A percentile compares a stretch with the other conserved stretches of the same genome.
Evolutionary conservation across 257 asterid species (phyloP).

Genomic region (Solanum neorickii): DNA sequence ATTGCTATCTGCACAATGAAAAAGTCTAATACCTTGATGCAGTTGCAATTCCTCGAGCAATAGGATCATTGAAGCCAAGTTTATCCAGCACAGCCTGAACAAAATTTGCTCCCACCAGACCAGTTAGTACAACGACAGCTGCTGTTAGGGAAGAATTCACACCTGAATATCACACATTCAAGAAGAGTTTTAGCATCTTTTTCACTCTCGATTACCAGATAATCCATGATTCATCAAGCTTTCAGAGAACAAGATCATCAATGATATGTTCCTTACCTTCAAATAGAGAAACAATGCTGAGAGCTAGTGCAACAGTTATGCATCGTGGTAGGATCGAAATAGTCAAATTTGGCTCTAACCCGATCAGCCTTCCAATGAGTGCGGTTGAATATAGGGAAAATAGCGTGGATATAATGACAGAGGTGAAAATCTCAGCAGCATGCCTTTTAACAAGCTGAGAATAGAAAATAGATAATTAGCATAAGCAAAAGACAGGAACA

Average conservation of each 20-base stretch:
- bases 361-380: slow-evolving; percentile 64
- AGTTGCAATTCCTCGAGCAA: slow-evolving; percentile 97
- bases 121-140: slow-evolving; percentile 92
- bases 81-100: slow-evolving; percentile 76
- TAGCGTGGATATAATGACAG: slow-evolving; percentile 64
- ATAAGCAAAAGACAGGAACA: not conserved
- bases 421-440: slow-evolving; percentile 93
- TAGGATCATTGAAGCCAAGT: slow-evolving; percentile 83
- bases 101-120: slow-evolving; percentile 91
- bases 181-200: not conserved
- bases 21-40: slow-evolving; percentile 67
- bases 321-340: slow-evolving; percentile 93
- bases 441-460: slow-evolving; percentile 88
- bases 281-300: slow-evolving; percentile 88
- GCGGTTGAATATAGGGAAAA: slow-evolving; percentile 93
- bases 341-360: slow-evolving; percentile 62
- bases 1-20: not conserved
- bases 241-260: not conserved
- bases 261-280: slow-evolving; percentile 42
- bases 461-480: not conserved
- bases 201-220: not conserved
- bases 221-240: not conserved
- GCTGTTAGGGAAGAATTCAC: slow-evolving; percentile 95
- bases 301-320: slow-evolving; percentile 97
- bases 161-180: slow-evolving; percentile 35